Evolutionary conservation across 148 eudicot species (phyloP).

Genomic region (Arctostaphylos glauca): DNA sequence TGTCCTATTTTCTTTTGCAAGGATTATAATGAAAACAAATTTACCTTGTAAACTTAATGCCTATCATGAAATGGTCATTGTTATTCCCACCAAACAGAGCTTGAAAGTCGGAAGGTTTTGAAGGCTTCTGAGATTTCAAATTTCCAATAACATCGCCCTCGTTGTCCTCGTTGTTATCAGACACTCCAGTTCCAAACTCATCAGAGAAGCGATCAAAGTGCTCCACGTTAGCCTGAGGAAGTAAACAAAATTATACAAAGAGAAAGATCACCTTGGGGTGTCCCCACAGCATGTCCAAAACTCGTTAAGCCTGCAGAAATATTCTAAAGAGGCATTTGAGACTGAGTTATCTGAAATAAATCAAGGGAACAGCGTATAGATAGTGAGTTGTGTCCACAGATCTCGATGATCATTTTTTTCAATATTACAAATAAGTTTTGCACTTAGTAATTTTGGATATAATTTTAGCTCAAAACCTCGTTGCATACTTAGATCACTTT

Average conservation of each 20-base stretch:
- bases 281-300: neutral
- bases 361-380: too few species aligned
- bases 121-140: constrained; percentile 35
- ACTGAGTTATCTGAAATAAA: too few species aligned
- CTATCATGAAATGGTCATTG: constrained; percentile 83
- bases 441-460: too few species aligned
- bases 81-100: constrained; percentile 82
- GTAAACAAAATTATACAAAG: constrained; percentile 16
- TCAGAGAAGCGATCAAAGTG: constrained; percentile 60
- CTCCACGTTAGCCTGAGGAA: constrained; percentile 65
- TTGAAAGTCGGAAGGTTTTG: constrained; percentile 78
- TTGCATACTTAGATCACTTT: too few species aligned
- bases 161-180: constrained; percentile 37
- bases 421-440: too few species aligned
- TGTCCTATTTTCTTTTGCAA: neutral
- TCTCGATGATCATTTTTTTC: too few species aligned
- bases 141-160: constrained; percentile 22
- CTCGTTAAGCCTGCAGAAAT: neutral
- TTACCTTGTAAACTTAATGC: constrained; percentile 83
- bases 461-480: too few species aligned
- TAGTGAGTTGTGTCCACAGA: too few species aligned
- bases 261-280: neutral
- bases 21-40: neutral
- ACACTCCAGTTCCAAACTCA: constrained; percentile 60
- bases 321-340: too few species aligned